Percentiles rank a stretch among this genome's conserved stretches.
These are phyloP conservation scores for Boletus rubropictus DNA, from an alignment of 768 basidiomycete genomes.

Conservation along the genomic window DNA sequence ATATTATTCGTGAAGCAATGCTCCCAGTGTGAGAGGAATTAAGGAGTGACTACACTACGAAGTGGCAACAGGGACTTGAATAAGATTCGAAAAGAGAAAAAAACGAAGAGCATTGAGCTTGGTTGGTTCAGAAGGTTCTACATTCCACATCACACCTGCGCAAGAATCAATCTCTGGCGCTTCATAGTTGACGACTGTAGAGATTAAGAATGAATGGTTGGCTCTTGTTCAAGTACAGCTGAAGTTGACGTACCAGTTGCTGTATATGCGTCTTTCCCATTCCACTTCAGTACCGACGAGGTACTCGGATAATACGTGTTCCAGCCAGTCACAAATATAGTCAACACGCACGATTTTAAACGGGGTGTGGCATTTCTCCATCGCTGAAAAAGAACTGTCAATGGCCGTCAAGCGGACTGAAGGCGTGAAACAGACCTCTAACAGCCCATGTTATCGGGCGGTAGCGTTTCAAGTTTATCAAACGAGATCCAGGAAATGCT, in stretches of 20 bases:
- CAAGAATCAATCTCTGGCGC: neutral
- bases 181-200: slow-evolving; percentile 11
- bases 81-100: too few species aligned
- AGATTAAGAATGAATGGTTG: neutral
- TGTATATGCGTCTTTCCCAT: slow-evolving; percentile 25
- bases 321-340: slow-evolving; percentile 38
- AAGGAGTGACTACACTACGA: slow-evolving; percentile 1
- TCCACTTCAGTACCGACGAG: slow-evolving; percentile 24
- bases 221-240: neutral
- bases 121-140: neutral
- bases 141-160: slow-evolving; percentile 1
- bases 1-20: neutral
- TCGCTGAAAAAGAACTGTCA: slow-evolving; percentile 28
- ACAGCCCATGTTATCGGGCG: slow-evolving; percentile 37
- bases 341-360: slow-evolving; percentile 35
- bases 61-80: neutral
- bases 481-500: slow-evolving; percentile 17
- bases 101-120: too few species aligned
- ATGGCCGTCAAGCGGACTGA: neutral
- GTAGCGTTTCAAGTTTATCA: slow-evolving; percentile 38
- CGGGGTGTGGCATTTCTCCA: slow-evolving; percentile 43
- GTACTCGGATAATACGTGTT: slow-evolving; percentile 26
- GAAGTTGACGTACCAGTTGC: slow-evolving; percentile 24
- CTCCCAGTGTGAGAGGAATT: neutral
- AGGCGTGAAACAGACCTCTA: slow-evolving; percentile 29